Evolutionary conservation across 108 stramenopile genomes (phyloP), one percentile per base, ranked within the genome.

Genomic region (Nitzschia putrida): DNA sequence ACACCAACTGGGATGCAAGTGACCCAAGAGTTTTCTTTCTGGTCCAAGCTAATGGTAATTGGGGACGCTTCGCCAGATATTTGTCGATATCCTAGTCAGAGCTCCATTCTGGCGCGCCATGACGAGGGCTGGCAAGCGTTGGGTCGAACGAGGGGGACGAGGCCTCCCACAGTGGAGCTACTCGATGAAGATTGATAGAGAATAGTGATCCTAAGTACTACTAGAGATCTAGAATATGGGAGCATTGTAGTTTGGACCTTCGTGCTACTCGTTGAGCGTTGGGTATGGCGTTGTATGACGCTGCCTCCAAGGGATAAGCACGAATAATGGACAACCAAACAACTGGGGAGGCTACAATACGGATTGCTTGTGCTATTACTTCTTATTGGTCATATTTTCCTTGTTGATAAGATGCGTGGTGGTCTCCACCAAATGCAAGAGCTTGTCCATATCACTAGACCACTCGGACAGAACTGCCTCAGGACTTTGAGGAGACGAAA

Each of bases 321-420:
- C 29, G 4, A 34, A 34, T 34, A 34, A 34, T 34, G 29, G 4
- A 34, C 29, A 34, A 34, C 29, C 29, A 34, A 1, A 34, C 29
- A 34, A 34, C 29, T 4, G 4, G 29, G 1, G 1, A 34, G 29
- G 29, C 29, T 34, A 34, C 29, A 34, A 3, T 34, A 34, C 3
- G 29, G 1, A 34, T 3, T 3, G 29, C 4, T 34, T 34, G 29
- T 34, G 29, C 29, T 34, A 34, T 49, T 49, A 49, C 18, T 49
- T 49, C n/a, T 18, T 49, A 23, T 63, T 54, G 37, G 85, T 80
- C 92, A 93, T 93, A 41, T 90, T 91, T 71, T 99, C 98, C 85
- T 98, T 98, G 68, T 97, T 85, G 73, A 99, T 97, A 56, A 98
- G 72, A 84, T 99, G 97, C 49, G 85, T 92, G 43, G 98, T 99